phyloP scores from a whole-genome alignment of 202 grass and related monocot genomes.

The Tripidium arundinaceum region DNA sequence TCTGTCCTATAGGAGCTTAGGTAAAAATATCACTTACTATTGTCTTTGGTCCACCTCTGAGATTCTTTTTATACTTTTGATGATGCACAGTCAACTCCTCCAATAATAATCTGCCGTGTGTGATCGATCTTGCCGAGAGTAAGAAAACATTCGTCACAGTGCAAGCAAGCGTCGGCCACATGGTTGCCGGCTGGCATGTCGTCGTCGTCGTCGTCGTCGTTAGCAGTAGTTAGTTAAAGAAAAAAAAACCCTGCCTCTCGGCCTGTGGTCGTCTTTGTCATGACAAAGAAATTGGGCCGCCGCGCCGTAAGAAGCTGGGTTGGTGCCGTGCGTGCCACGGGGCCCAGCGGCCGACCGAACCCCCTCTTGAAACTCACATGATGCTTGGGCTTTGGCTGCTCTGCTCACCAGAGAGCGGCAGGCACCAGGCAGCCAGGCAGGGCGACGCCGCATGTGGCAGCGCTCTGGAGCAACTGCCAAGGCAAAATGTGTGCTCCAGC shows the following conservation, averaged over 20 bases:
- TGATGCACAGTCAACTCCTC: too few relatives aligned
- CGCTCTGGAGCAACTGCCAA: neutral
- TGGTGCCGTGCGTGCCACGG: neutral
- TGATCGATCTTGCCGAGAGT: neutral
- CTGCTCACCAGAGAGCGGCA: neutral
- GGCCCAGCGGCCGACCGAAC: too few relatives aligned
- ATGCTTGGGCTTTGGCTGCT: neutral
- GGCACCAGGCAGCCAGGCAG: too few relatives aligned
- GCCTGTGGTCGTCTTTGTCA: neutral
- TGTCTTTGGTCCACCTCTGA: too few relatives aligned
- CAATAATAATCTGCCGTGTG: too few relatives aligned
- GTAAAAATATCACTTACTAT: too few relatives aligned
- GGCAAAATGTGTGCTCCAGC: neutral
- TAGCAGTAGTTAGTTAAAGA: too few relatives aligned
- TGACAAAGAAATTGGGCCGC: neutral
- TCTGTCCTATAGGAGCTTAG: too few relatives aligned
- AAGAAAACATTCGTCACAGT: neutral
- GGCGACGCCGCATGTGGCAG: neutral
- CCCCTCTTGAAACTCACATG: neutral
- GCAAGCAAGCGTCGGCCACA: neutral
- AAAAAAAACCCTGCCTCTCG: neutral
- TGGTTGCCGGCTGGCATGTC: neutral
- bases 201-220: neutral
- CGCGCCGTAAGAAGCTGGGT: neutral
- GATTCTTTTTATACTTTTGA: too few relatives aligned